Base-by-base conservation (phyloP, 768 basidiomycete species). In the Clavaria fumosa region DNA sequence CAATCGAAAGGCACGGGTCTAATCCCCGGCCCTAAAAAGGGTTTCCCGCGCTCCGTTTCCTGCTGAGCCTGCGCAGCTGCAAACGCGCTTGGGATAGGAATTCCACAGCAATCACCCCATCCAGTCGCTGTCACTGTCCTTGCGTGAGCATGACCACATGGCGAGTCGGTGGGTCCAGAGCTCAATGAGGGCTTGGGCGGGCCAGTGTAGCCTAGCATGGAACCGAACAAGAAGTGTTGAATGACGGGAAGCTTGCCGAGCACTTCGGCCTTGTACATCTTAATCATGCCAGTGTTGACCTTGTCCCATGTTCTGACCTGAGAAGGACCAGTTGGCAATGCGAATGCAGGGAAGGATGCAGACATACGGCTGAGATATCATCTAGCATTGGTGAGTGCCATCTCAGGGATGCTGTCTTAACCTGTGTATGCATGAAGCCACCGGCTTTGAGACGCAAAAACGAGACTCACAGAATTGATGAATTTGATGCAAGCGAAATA, bases 341-440 rank as follows among this genome's bases (percentile, higher is more conserved):
- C 15, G 9, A 31, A 12, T 23, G 24, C 27, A 6, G 35, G n/a
- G 2, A n/a, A 27, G 35, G 33, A 38, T 35, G 30, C 9, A 31
- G 37, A 7, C 15, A 26, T 45, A 64, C 89, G 0, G 80, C 88
- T 1, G 89, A 91, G 39, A 97, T 97, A 51, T 97, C 93, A 54
- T 96, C 88, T 5, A 99, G 71, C 93, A 99, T 97, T 1, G 93
- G 93, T 0, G 89, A 95, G 59, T 99, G 93, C 93, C 93, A 99
- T 36, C 89, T 70, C 1, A 97, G 66, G 0, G 90, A 90, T 0
- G 91, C 90, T 0, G 90, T 88, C 54, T 97, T 97, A 46, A 96
- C 86, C 85, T 91, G 43, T 9, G 19, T 20, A 14, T 10, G 9
- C 14, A 23, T 22, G 5, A 30, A 35, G 12, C 27, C 26, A 18